Evolutionary conservation across 805 yeast genomes (phyloP), one percentile per base, ranked within the genome.

Genomic region (Ogataea chonburiensis): DNA sequence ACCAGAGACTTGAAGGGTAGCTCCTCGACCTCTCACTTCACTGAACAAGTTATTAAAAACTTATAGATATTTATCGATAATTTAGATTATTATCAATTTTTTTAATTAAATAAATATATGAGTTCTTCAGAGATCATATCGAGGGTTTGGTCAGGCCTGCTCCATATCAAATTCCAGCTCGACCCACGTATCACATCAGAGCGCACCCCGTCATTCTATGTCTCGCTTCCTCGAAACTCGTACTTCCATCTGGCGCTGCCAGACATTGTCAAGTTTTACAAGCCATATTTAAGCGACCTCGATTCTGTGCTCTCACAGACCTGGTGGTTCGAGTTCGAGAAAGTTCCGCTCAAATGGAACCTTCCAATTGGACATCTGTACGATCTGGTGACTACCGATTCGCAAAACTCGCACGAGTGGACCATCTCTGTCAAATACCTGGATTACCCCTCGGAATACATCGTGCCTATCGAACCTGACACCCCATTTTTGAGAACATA

Each of bases 1-100:
- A 93, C 98, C 52, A 87, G 87, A 66, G 98, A 91, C 67, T 77
- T 93, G 70, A 85, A 84, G 70, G 98, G 98, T 66, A 61, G 84
- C 50, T 89, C 98, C 46, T 57, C 93, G 46, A 93, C 98, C 56
- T 50, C 75, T 53, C 88, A 83, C 66, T 93, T 87, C 76, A 89
- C 98, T 52, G 79, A 85, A 64, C 82, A 89, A 69, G 94, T 93
- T 56, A 89, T 93, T 65, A 70, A 71, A 56, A 77, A 81, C 70
- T 76, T 82, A 29, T 23, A 29, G 36, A 30, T 34, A 37, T 37
- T 29, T 30, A 37, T 34, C 24, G 17, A 18, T 23, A 24, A 28
- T 16, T 13, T 7, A n/a, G 15, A n/a, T 21, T 28, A 24, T 18
- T 28, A 19, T 28, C 21, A 24, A 18, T 9, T 20, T 25, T 19